Percentiles rank a stretch among this genome's conserved stretches.
Evolutionary conservation across 225 moss, liverwort and hornwort genomes (phyloP).

Genomic region (Pleurozium schreberi): DNA sequence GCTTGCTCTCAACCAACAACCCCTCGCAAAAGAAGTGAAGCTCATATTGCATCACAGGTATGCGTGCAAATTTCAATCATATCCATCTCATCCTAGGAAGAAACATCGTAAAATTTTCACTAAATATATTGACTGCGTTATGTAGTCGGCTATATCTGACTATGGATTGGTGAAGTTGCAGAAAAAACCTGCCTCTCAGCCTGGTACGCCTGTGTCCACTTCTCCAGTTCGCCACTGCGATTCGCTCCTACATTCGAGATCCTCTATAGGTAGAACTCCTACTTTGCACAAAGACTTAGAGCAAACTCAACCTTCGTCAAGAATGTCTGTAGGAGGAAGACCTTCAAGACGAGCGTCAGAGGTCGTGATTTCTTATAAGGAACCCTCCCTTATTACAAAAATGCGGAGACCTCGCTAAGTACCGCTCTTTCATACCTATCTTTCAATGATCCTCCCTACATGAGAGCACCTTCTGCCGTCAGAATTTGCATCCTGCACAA

Average conservation of each 20-base stretch:
- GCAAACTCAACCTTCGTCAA: constrained; percentile 19
- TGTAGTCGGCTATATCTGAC: not conserved
- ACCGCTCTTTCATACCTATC: not conserved
- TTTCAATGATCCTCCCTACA: not conserved
- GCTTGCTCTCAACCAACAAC: constrained; percentile 38
- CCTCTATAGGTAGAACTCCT: constrained; percentile 11
- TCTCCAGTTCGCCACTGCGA: constrained; percentile 25
- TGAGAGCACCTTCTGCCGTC: not conserved
- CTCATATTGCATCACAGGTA: constrained; percentile 17
- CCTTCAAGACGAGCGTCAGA: constrained; percentile 44
- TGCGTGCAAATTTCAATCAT: not conserved
- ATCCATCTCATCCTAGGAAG: not conserved
- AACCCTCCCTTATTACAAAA: constrained; percentile 29
- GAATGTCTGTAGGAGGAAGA: constrained; percentile 36
- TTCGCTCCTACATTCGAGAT: constrained; percentile 5
- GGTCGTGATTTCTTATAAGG: constrained; percentile 46
- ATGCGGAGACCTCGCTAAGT: constrained; percentile 37
- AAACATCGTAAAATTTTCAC: not conserved
- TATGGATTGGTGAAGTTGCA: not conserved
- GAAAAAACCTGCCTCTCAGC: constrained; percentile 33
- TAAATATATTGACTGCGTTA: not conserved
- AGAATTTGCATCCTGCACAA: constrained; percentile 5
- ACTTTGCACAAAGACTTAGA: constrained; percentile 8
- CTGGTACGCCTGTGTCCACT: constrained; percentile 15
- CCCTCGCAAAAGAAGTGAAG: constrained; percentile 34